phyloP scores from a whole-genome alignment of 805 yeast species.

The Wickerhamiella vanderwaltii region DNA sequence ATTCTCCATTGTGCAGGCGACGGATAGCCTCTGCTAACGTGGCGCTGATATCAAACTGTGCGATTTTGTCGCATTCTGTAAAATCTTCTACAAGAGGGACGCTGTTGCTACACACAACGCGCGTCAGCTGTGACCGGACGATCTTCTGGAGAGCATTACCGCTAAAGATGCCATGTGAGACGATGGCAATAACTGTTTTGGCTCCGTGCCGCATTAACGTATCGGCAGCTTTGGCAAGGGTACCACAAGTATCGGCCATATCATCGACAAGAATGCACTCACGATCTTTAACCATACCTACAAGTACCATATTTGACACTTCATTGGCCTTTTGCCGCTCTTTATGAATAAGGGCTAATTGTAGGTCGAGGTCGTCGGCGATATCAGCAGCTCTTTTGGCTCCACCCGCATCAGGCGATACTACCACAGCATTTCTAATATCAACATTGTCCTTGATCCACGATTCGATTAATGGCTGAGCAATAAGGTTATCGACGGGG shows the following conservation, averaged over 20 bases:
- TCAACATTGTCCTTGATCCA: conserved; percentile 62
- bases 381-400: conserved; percentile 94
- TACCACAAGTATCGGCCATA: conserved; percentile 99
- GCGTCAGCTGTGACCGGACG: conserved; percentile 51
- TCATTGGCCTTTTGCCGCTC: conserved; percentile 96
- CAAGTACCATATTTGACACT: conserved; percentile 92
- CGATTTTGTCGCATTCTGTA: conserved; percentile 50
- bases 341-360: conserved; percentile 93
- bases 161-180: conserved; percentile 90
- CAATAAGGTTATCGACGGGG: conserved; percentile 93
- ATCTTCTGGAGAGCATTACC: conserved; percentile 74
- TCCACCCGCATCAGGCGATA: conserved; percentile 98
- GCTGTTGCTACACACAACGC: conserved; percentile 85
- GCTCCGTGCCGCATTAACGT: conserved; percentile 74
- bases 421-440: conserved; percentile 54
- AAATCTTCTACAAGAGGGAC: conserved; percentile 70
- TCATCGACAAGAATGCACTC: conserved; percentile 87
- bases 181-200: conserved; percentile 77
- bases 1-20: conserved; percentile 92
- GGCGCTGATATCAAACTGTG: conserved; percentile 72
- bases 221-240: conserved; percentile 90
- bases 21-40: conserved; percentile 89
- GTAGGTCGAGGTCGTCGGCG: conserved; percentile 88
- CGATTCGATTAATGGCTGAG: conserved; percentile 82
- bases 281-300: conserved; percentile 83